phyloP scores from a whole-genome alignment of 148 eudicot species.

The Chenopodium berlandieri region DNA sequence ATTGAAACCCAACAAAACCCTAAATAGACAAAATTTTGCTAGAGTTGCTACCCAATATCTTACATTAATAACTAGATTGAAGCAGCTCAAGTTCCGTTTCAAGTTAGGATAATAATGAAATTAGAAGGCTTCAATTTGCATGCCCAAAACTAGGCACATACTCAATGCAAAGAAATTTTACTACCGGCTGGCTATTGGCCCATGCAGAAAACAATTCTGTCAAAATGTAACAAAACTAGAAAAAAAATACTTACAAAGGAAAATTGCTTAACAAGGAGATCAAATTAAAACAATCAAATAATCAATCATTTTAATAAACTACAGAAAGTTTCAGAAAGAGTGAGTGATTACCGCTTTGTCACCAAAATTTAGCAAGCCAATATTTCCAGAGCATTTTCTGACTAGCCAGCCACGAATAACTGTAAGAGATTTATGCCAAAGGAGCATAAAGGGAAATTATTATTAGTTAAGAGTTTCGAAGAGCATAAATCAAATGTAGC shows the following conservation, averaged over 20 bases:
- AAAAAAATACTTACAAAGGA: neutral
- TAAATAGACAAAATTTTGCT: neutral
- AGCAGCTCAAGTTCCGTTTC: neutral
- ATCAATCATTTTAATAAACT: no score
- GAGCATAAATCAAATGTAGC: conserved; percentile 5
- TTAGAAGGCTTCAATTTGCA: neutral
- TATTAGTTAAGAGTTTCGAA: neutral
- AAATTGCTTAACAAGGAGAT: neutral
- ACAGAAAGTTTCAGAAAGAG: neutral
- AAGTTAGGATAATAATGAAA: neutral
- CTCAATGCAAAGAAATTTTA: neutral
- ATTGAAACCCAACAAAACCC: neutral
- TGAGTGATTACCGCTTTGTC: conserved; percentile 47
- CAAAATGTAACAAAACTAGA: neutral
- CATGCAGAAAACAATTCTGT: neutral
- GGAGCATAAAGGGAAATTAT: neutral
- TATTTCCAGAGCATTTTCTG: conserved; percentile 86
- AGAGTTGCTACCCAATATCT: neutral
- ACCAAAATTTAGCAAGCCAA: conserved; percentile 69
- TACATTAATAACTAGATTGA: neutral
- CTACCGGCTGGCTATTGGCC: neutral
- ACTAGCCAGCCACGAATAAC: conserved; percentile 92
- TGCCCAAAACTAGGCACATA: neutral
- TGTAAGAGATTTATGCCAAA: conserved; percentile 25
- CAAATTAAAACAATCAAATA: neutral